Evolutionary conservation across 148 eudicot species (phyloP), one percentile per base, ranked within the genome.

Genomic region (Suaeda aralocaspica): DNA sequence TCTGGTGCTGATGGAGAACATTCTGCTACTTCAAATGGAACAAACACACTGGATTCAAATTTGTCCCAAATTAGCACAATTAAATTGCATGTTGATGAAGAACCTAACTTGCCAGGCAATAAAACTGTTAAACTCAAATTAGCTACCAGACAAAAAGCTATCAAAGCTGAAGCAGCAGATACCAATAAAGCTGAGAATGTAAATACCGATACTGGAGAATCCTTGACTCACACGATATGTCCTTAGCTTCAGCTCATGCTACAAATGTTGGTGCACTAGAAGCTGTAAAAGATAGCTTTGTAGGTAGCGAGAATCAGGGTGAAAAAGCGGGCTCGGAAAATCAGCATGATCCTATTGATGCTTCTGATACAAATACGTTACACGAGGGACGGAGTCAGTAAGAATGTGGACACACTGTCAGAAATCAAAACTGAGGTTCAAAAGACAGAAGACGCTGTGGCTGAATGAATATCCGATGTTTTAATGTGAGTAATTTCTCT

Each of bases 351-450:
- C 80, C 69, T 2, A 80, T 83, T 51, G 94, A 83, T 73, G 69
- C 79, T 33, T 76, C 86, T 71, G 84, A 86, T 82, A 70, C 77
- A 34, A 72, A 77, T 53, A 64, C 25, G 34, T 66, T 21, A 24
- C 75, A 19, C 70, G 89, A 63, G 89, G 81, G 75, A 85, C 66
- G 68, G 87, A 84, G 46, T 72, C 11, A 82, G 72, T 33, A 67
- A 28, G 10, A 89, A 87, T 80, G 77, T 84, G 52, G 86, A 79
- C 50, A 82, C 61, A n/a, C n/a, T 87, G 75, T 89, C 91, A 0
- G 88, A 84, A n/a, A 88, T 85, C 72, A 77, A 71, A 82, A 83
- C 71, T 7, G 88, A 87, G 81, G 88, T 84, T 74, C 81, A 78
- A 64, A 78, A 77, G 21, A 61, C 69, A 19, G 88, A 83, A 56